Evolutionary conservation across 495 filamentous ascomycete species (phyloP).

Genomic region (Penicilliopsis zonata): DNA sequence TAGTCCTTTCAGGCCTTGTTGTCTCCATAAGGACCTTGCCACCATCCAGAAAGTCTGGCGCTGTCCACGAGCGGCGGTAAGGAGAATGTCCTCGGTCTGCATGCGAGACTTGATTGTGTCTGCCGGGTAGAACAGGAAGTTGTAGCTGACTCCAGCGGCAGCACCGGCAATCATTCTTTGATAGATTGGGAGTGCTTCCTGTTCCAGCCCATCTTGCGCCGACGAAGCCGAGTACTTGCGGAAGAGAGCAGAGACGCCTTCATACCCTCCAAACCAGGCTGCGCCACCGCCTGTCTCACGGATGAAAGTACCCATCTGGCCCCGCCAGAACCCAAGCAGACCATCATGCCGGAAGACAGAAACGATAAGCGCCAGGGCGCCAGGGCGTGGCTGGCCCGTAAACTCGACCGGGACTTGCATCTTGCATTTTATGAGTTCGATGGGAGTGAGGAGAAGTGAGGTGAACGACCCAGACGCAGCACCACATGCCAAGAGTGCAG

Average conservation of each 20-base stretch:
- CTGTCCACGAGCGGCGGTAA: constrained; percentile 11
- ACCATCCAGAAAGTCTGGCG: constrained; percentile 58
- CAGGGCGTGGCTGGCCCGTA: constrained; percentile 25
- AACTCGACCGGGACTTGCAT: constrained; percentile 65
- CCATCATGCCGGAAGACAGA: constrained; percentile 74
- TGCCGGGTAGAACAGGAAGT: constrained; percentile 92
- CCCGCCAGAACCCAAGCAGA: constrained; percentile 82
- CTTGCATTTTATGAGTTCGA: constrained; percentile 97
- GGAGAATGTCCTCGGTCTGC: constrained; percentile 69
- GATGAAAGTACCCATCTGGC: constrained; percentile 85
- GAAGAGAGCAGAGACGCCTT: constrained; percentile 63
- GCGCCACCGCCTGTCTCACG: constrained; percentile 87
- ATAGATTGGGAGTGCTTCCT: constrained; percentile 35
- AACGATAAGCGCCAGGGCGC: constrained; percentile 51
- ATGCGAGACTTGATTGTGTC: constrained; percentile 95
- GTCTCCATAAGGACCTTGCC: constrained; percentile 57
- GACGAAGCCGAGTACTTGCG: constrained; percentile 20
- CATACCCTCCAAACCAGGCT: constrained; percentile 93
- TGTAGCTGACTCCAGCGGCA: constrained; percentile 85
- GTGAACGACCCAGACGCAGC: constrained; percentile 84
- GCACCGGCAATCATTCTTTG: constrained; percentile 84
- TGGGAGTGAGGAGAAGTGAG: constrained; percentile 79
- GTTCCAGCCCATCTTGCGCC: constrained; percentile 1
- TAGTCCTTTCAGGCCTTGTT: constrained; percentile 70
- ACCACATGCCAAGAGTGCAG: constrained; percentile 62